Percentiles rank a stretch among this genome's conserved stretches.
Conservation (phyloP, 2,329 filamentous ascomycete species). For the Penicillium sp. region DNA sequence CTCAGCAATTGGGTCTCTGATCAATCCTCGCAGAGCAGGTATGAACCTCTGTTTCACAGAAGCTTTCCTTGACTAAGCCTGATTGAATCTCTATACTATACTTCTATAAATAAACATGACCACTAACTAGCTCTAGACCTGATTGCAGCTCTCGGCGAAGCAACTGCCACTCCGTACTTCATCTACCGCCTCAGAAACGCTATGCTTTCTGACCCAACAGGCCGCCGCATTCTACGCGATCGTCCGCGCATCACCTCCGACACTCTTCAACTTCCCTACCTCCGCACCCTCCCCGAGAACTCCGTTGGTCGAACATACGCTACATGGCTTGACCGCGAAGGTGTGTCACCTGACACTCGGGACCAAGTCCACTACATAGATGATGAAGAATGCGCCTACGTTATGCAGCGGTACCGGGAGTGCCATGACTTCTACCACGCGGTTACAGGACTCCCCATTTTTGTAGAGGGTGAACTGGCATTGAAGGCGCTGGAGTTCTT, state of each 20-base stretch:
- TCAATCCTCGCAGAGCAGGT: conserved; percentile 81
- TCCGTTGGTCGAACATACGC: conserved; percentile 82
- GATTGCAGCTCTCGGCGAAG: conserved; percentile 90
- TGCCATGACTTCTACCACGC: conserved; percentile 98
- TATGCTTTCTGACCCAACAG: conserved; percentile 83
- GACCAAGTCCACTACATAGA: conserved; percentile 84
- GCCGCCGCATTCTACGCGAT: conserved; percentile 86
- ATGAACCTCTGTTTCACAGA: conserved; percentile 14
- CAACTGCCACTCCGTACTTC: conserved; percentile 92
- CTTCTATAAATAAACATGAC: background rate
- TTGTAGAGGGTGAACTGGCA: conserved; percentile 96
- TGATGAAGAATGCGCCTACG: conserved; percentile 93
- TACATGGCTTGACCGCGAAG: conserved; percentile 89
- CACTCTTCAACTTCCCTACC: conserved; percentile 64
- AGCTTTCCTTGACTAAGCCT: background rate
- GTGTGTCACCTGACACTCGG: conserved; percentile 88
- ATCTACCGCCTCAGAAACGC: conserved; percentile 86
- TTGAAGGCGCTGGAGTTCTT: conserved; percentile 97
- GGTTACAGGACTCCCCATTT: conserved; percentile 82
- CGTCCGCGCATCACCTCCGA: conserved; percentile 82
- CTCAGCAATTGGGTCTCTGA: conserved; percentile 59
- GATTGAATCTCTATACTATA: background rate
- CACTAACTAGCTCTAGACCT: conserved; percentile 62
- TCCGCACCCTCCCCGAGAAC: conserved; percentile 70
- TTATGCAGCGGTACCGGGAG: conserved; percentile 97